A percentile compares a stretch with the other conserved stretches of the same genome.
phyloP scores from a whole-genome alignment of 139 green algal genomes.

The Tetradesmus obliquus region DNA sequence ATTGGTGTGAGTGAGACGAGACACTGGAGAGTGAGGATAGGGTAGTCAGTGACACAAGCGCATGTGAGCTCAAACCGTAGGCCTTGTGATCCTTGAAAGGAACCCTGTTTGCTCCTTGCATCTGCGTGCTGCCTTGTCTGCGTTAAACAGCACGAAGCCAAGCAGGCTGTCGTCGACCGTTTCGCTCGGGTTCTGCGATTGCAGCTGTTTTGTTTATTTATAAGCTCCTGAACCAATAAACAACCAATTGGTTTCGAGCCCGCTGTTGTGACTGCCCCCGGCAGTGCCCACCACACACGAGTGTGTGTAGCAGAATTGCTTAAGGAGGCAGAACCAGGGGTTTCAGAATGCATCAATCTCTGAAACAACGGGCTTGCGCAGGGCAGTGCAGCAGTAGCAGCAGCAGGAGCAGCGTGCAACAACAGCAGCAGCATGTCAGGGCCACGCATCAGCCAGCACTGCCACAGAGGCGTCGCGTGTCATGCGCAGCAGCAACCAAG shows the following conservation, averaged over 20 bases:
- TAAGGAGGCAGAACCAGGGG: background rate
- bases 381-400: background rate
- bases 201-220: background rate
- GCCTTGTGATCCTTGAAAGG: no score
- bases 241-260: background rate
- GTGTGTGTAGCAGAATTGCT: background rate
- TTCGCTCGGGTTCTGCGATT: no score
- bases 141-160: no score
- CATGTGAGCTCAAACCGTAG: no score
- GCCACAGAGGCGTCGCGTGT: background rate
- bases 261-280: background rate
- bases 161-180: no score
- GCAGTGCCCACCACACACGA: background rate
- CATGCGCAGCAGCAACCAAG: background rate
- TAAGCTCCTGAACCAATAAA: background rate
- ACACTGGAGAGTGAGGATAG: background rate
- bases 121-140: background rate
- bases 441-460: background rate
- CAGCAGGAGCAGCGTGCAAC: background rate
- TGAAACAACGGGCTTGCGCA: background rate
- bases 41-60: no score
- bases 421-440: conserved; percentile 8
- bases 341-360: background rate
- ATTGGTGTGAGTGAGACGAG: background rate
- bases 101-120: background rate